These are phyloP conservation scores for Jackrogersella minutella DNA, from an alignment of 495 filamentous ascomycete species.

Conservation along the genomic window DNA sequence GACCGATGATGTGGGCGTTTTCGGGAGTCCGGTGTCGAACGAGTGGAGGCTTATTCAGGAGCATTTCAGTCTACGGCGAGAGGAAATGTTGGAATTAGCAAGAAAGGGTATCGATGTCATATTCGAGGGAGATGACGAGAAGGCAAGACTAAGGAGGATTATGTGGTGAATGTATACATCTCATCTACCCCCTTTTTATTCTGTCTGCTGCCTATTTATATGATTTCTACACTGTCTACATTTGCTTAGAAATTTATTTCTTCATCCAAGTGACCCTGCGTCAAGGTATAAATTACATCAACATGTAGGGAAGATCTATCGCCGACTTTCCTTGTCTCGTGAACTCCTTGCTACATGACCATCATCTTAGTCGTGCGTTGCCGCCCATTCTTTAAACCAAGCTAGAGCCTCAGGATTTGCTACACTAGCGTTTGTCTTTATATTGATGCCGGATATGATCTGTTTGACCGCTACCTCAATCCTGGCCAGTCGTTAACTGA, in stretches of 20 bases:
- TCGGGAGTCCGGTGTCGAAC: slow-evolving; percentile 79
- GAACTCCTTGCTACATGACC: background rate
- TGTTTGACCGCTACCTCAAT: slow-evolving; percentile 94
- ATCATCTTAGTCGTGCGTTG: slow-evolving; percentile 29
- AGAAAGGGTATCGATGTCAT: slow-evolving; percentile 66
- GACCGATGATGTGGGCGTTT: slow-evolving; percentile 90
- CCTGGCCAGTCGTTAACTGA: slow-evolving; percentile 44
- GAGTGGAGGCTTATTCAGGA: slow-evolving; percentile 78
- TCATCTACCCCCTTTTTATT: background rate
- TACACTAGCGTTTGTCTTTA: slow-evolving; percentile 86
- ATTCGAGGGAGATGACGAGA: slow-evolving; percentile 70
- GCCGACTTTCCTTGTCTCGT: background rate
- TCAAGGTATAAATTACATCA: background rate
- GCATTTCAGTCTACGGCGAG: slow-evolving; percentile 68
- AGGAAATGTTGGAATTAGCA: slow-evolving; percentile 65
- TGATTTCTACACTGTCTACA: background rate
- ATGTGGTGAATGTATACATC: slow-evolving; percentile 50
- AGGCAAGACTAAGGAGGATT: slow-evolving; percentile 61
- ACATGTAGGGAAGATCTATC: background rate
- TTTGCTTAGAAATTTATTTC: background rate
- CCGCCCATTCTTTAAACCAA: slow-evolving; percentile 82
- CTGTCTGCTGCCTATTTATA: background rate
- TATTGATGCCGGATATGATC: slow-evolving; percentile 85
- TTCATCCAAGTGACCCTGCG: background rate
- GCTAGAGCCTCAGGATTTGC: slow-evolving; percentile 84